A percentile compares a stretch with the other conserved stretches of the same genome.
Evolutionary conservation across 228 moss, liverwort and hornwort genomes (phyloP).

Genomic region (Sphagnum magellanicum): DNA sequence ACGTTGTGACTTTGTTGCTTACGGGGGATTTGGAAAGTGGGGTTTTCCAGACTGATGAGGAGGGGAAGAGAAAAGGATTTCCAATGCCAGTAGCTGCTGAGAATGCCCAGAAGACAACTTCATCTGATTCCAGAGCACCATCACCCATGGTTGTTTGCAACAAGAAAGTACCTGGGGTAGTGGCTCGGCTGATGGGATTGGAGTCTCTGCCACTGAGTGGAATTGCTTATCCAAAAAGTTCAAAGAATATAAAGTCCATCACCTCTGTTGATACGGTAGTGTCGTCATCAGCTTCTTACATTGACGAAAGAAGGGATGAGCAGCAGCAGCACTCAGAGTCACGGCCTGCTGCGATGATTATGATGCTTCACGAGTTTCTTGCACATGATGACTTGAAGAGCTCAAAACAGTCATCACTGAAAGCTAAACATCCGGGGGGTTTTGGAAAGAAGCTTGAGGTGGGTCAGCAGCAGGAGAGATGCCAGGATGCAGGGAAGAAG

Average conservation of each 20-base stretch:
- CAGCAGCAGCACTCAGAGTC: too few species aligned
- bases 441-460: constrained; percentile 16
- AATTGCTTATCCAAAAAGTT: too few species aligned
- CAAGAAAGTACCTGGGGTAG: constrained; percentile 26
- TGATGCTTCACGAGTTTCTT: constrained; percentile 32
- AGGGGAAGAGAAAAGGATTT: constrained; percentile 1
- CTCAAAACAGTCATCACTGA: constrained; percentile 10
- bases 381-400: constrained; percentile 19
- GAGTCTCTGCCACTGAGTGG: constrained; percentile 20
- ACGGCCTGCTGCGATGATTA: constrained; percentile 7
- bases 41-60: background rate
- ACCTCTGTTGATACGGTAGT: background rate
- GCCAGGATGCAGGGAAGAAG: constrained; percentile 7
- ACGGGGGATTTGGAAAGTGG: too few species aligned
- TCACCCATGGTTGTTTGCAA: constrained; percentile 11
- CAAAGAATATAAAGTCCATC: too few species aligned
- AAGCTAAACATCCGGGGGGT: constrained; percentile 6
- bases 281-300: constrained; percentile 6
- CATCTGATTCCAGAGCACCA: background rate
- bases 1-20: background rate
- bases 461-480: constrained; percentile 11
- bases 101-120: constrained; percentile 7
- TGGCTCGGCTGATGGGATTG: constrained; percentile 48
- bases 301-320: constrained; percentile 14
- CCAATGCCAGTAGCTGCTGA: background rate